phyloP scores from a whole-genome alignment of 768 basidiomycete species.

The Russula compacta region DNA sequence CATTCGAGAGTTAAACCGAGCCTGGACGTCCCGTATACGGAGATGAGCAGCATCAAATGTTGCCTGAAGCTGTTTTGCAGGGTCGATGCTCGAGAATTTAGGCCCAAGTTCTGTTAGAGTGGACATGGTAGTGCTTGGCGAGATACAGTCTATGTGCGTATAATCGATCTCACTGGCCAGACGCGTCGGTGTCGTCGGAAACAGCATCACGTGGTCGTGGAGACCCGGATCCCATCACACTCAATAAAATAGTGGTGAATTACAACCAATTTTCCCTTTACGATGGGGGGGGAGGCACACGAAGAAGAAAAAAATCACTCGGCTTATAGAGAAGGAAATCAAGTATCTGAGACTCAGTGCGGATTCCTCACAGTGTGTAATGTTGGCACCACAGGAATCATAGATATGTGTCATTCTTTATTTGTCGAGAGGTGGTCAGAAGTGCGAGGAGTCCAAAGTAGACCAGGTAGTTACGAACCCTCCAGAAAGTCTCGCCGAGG shows the following conservation, averaged over 20 bases:
- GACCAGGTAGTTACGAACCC: not conserved
- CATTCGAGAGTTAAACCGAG: conserved; percentile 15
- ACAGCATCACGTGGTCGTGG: conserved; percentile 6
- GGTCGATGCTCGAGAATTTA: not conserved
- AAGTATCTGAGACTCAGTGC: too few species aligned
- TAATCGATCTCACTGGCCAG: too few species aligned
- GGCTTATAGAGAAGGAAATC: too few species aligned
- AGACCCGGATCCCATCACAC: not conserved
- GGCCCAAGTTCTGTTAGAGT: not conserved
- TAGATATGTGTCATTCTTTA: not conserved
- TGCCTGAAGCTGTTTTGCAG: conserved; percentile 11
- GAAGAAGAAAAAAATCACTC: not conserved
- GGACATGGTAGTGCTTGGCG: not conserved
- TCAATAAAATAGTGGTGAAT: too few species aligned
- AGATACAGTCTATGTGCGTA: too few species aligned
- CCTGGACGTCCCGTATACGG: conserved; percentile 17
- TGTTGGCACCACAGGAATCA: too few species aligned
- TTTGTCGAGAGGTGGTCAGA: not conserved
- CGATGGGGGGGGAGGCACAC: not conserved
- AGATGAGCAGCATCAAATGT: conserved; percentile 14
- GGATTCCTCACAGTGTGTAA: too few species aligned
- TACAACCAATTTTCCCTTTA: too few species aligned
- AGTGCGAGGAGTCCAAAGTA: not conserved
- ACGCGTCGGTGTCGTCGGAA: not conserved
- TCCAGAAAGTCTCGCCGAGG: conserved; percentile 15